These are phyloP conservation scores for Thielaviopsis populi DNA, from an alignment of 2,329 filamentous ascomycete species.

Conservation along the genomic window DNA sequence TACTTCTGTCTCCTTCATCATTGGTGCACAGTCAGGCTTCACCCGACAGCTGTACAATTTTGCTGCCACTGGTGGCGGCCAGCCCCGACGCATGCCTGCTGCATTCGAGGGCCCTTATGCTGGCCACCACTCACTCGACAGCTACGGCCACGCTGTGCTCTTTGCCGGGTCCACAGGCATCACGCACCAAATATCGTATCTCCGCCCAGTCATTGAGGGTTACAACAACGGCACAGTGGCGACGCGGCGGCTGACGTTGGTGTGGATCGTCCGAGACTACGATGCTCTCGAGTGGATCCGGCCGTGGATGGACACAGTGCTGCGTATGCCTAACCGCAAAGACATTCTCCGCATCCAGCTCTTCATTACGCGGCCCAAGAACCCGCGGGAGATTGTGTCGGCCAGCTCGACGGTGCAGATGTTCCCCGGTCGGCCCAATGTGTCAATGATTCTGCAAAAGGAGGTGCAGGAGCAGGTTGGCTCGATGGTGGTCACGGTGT, in stretches of 20 bases:
- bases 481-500: slow-evolving; percentile 75
- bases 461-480: slow-evolving; percentile 73
- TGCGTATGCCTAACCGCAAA: slow-evolving; percentile 64
- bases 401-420: slow-evolving; percentile 73
- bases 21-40: slow-evolving; percentile 77
- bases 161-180: slow-evolving; percentile 91
- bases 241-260: slow-evolving; percentile 63
- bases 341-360: slow-evolving; percentile 76
- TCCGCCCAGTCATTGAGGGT: slow-evolving; percentile 59
- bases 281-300: slow-evolving; percentile 88
- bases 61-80: slow-evolving; percentile 39
- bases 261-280: slow-evolving; percentile 86
- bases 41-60: slow-evolving; percentile 67
- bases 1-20: slow-evolving; percentile 60
- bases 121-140: slow-evolving; percentile 69
- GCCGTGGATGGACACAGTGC: slow-evolving; percentile 62
- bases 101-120: slow-evolving; percentile 84
- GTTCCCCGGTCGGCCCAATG: slow-evolving; percentile 77
- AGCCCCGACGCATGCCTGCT: slow-evolving; percentile 48
- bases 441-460: slow-evolving; percentile 61
- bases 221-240: slow-evolving; percentile 58
- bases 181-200: slow-evolving; percentile 82
- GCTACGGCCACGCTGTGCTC: slow-evolving; percentile 81
- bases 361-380: slow-evolving; percentile 78
- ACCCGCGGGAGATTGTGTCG: slow-evolving; percentile 64